A percentile compares a stretch with the other conserved stretches of the same genome.
These are phyloP conservation scores for Talaromyces pinophilus DNA, from an alignment of 2,329 filamentous ascomycete genomes.

Conservation along the genomic window DNA sequence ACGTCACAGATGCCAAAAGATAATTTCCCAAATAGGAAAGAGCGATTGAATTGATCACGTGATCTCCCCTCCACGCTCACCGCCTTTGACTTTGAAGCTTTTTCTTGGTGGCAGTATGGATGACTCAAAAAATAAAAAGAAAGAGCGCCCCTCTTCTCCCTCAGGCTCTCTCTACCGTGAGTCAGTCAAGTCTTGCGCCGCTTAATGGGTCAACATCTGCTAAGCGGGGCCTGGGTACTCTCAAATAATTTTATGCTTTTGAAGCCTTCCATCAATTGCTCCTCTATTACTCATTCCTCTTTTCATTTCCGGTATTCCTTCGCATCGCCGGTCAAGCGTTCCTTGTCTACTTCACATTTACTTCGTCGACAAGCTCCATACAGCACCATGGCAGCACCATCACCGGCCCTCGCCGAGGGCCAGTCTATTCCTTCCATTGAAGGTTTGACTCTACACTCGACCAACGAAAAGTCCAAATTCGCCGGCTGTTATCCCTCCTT, in stretches of 20 bases:
- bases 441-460: conserved; percentile 44
- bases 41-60: background rate
- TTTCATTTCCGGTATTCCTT: background rate
- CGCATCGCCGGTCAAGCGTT: background rate
- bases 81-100: conserved; percentile 2
- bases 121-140: conserved; percentile 14
- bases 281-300: conserved; percentile 19
- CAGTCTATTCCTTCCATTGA: conserved; percentile 38
- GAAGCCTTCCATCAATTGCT: conserved; percentile 25
- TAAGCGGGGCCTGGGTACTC: conserved; percentile 44
- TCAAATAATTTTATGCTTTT: conserved; percentile 33
- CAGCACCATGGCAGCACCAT: conserved; percentile 24
- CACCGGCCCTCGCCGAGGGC: conserved; percentile 23
- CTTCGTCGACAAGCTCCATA: conserved; percentile 14
- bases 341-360: conserved; percentile 22
- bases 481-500: conserved; percentile 46
- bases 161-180: conserved; percentile 17
- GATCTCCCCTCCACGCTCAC: conserved; percentile 7
- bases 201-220: conserved; percentile 42
- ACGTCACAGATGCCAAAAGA: conserved; percentile 24
- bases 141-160: conserved; percentile 6
- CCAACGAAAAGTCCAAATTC: conserved; percentile 42
- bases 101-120: conserved; percentile 18
- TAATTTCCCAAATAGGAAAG: conserved; percentile 20
- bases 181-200: conserved; percentile 15